Percentiles rank a stretch among this genome's conserved stretches.
These are phyloP conservation scores for Phytopythium delawarense DNA, from an alignment of 352 stramenopile species.

Conservation along the genomic window DNA sequence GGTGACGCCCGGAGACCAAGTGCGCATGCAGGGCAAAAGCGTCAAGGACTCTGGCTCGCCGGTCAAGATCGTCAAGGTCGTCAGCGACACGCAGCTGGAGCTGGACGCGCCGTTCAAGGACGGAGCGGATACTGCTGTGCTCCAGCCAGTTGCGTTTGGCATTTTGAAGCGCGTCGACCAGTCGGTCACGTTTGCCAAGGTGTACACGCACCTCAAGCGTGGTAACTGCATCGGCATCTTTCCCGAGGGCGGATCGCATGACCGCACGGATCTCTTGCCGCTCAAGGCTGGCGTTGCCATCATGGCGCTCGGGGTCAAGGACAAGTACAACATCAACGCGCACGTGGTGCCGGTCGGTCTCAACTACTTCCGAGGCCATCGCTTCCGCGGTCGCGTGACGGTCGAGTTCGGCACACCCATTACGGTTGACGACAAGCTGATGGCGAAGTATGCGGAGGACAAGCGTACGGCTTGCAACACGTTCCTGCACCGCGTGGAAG, in stretches of 20 bases:
- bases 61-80: slow-evolving; percentile 78
- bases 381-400: slow-evolving; percentile 94
- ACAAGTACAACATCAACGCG: slow-evolving; percentile 95
- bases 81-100: slow-evolving; percentile 84
- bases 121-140: slow-evolving; percentile 28
- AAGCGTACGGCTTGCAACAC: slow-evolving; percentile 80
- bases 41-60: slow-evolving; percentile 80
- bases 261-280: slow-evolving; percentile 95
- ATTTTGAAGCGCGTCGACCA: slow-evolving; percentile 93
- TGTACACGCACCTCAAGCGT: slow-evolving; percentile 88
- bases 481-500: slow-evolving; percentile 79
- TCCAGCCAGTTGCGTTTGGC: slow-evolving; percentile 59
- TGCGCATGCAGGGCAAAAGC: slow-evolving; percentile 69
- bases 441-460: slow-evolving; percentile 87
- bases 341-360: slow-evolving; percentile 97
- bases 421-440: slow-evolving; percentile 73
- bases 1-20: slow-evolving; percentile 71
- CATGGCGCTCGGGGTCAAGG: slow-evolving; percentile 96
- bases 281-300: slow-evolving; percentile 98
- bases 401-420: slow-evolving; percentile 96
- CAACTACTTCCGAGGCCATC: slow-evolving; percentile 97
- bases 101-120: slow-evolving; percentile 47
- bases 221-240: slow-evolving; percentile 96
- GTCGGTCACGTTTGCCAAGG: slow-evolving; percentile 88
- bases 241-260: slow-evolving; percentile 96